Percentiles rank a stretch among this genome's conserved stretches.
Evolutionary conservation across 202 grass and related monocot species (phyloP).

Genomic region (Setaria viridis): DNA sequence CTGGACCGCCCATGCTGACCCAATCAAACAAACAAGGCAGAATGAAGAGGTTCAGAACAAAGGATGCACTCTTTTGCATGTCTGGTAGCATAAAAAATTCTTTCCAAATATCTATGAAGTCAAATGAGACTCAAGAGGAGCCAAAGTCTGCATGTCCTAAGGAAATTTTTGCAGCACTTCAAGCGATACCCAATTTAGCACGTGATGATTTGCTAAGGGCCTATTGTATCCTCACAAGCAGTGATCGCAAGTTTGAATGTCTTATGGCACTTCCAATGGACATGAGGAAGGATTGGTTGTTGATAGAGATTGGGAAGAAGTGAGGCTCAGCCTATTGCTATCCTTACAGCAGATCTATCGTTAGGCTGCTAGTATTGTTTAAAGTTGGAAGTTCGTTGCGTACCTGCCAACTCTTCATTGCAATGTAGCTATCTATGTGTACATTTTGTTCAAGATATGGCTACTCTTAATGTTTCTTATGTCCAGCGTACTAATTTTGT

Average conservation of each 20-base stretch:
- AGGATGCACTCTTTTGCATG: constrained; percentile 46
- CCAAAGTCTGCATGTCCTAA: constrained; percentile 19
- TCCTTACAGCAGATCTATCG: not conserved
- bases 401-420: not conserved
- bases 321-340: not conserved
- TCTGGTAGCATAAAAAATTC: constrained; percentile 39
- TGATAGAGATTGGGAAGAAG: constrained; percentile 45
- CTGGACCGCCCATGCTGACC: not conserved
- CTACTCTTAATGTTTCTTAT: not conserved
- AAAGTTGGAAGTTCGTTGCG: not conserved
- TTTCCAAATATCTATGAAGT: constrained; percentile 41
- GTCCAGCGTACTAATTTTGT: not conserved
- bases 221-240: constrained; percentile 46
- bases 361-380: constrained; percentile 11
- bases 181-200: constrained; percentile 45
- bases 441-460: constrained; percentile 10
- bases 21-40: constrained; percentile 17
- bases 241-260: constrained; percentile 35
- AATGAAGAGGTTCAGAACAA: constrained; percentile 35
- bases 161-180: constrained; percentile 44
- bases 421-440: not conserved
- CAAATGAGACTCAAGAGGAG: constrained; percentile 36
- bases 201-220: constrained; percentile 36
- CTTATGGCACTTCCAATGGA: constrained; percentile 41
- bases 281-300: constrained; percentile 46